Evolutionary conservation across 177 flowering plant genomes (phyloP), one percentile per base, ranked within the genome.

Genomic region (Telopea speciosissima): DNA sequence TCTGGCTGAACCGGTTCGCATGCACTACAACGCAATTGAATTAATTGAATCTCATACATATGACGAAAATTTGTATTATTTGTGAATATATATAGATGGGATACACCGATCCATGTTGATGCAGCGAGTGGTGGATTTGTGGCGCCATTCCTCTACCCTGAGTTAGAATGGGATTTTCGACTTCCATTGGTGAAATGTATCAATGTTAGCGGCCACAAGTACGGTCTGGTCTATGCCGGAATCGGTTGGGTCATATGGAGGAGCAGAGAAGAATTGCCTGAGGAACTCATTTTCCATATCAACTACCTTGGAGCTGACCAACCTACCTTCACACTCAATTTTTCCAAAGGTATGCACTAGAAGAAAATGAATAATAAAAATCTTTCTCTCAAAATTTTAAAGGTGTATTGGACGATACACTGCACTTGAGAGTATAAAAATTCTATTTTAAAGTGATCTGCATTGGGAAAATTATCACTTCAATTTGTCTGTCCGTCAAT

Each of bases 261-360:
- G 66, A 74, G 45, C 67, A 73, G 76, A 63, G 79, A 68, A 49
- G 77, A 76, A 33, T 44, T 77, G 54, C 80, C 77, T 26, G 80
- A 78, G 21, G 77, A 79, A 45, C 77, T 76, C 68, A 74, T 76
- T 24, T 76, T 79, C 40, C 79, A 76, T n/a, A 79, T 79, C 63
- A 76, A 79, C 68, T 79, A 79, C 59, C 63, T 79, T 5, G 82
- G 79, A 21, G 71, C 75, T 23, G 82, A 79, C 71, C 82, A 79
- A 68, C 79, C 79, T 23, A 79, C 81, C 40, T 79, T 79, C 75
- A 79, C 82, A 3, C 77, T 79, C 52, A 79, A 79, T 54, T 79
- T 79, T 75, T 79, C 82, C 56, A 79, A 74, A 76, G 79, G 79
- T 76, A 76, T 24, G 26, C 25, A 36, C 6, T 8, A 36, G 7